These are phyloP conservation scores for Ceratobasidium sp. DNA, from an alignment of 1,284 basidiomycete species.

Conservation along the genomic window DNA sequence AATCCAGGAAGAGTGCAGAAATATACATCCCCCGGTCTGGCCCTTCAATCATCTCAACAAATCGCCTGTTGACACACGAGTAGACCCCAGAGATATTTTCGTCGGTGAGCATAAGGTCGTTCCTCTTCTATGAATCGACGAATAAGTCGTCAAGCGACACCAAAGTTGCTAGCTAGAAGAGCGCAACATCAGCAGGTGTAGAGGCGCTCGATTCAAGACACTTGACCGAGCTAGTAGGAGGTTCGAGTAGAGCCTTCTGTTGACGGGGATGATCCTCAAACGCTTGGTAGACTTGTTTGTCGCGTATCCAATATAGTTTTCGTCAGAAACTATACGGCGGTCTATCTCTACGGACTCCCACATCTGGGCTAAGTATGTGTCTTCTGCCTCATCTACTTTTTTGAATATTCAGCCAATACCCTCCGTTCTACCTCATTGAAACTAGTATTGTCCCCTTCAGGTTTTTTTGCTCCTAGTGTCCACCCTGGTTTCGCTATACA, in stretches of 20 bases:
- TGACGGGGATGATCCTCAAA: not conserved
- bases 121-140: not conserved
- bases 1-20: conserved; percentile 27
- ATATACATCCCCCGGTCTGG: conserved; percentile 28
- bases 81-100: conserved; percentile 2
- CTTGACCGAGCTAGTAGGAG: conserved; percentile 23
- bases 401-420: too few species aligned
- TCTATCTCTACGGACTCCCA: too few species aligned
- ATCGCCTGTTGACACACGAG: conserved; percentile 22
- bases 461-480: too few species aligned
- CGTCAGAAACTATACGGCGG: too few species aligned
- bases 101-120: conserved; percentile 9
- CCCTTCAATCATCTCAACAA: conserved; percentile 33
- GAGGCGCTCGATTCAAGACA: conserved; percentile 40
- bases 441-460: too few species aligned
- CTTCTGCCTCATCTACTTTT: too few species aligned
- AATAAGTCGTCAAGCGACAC: conserved; percentile 21
- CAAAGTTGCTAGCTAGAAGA: conserved; percentile 39
- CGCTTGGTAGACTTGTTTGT: not conserved
- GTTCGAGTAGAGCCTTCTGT: conserved; percentile 22
- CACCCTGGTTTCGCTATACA: too few species aligned
- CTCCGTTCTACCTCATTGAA: too few species aligned
- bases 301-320: conserved; percentile 14
- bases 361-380: too few species aligned
- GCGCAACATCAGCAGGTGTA: conserved; percentile 32